Evolutionary conservation across 169 alveolate species (phyloP).

Genomic region (Fabrea salina): DNA sequence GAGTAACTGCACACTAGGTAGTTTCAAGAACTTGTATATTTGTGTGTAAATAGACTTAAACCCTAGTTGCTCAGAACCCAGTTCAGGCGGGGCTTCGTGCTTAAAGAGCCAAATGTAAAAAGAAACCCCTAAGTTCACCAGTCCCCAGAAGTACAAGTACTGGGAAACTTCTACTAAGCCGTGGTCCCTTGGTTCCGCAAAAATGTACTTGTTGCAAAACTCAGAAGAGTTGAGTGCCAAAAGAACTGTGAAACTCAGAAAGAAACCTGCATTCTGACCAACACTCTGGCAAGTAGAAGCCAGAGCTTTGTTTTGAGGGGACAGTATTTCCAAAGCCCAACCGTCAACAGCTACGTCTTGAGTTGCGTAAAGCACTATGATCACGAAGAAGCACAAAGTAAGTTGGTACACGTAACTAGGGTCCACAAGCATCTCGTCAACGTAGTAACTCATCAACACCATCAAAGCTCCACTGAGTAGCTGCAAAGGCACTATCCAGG

Average conservation of each 20-base stretch:
- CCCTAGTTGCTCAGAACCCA: background rate
- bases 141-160: conserved; percentile 15
- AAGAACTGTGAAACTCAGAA: conserved; percentile 38
- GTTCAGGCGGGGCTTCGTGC: background rate
- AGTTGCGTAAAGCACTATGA: conserved; percentile 82
- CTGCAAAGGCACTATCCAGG: conserved; percentile 92
- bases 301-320: conserved; percentile 68
- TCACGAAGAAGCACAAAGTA: background rate
- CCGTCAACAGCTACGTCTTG: conserved; percentile 96
- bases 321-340: conserved; percentile 92
- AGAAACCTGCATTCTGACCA: conserved; percentile 46
- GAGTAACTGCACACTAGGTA: background rate
- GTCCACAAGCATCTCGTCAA: background rate
- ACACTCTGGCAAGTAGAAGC: conserved; percentile 47
- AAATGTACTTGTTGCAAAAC: conserved; percentile 47
- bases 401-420: background rate
- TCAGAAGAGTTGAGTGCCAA: conserved; percentile 46
- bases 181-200: background rate
- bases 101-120: background rate
- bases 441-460: conserved; percentile 39
- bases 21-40: background rate
- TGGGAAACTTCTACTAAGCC: background rate
- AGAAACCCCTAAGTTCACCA: background rate
- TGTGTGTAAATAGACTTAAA: background rate
- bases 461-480: conserved; percentile 46